A percentile compares a stretch with the other conserved stretches of the same genome.
These are phyloP conservation scores for Candida krabiensis DNA, from an alignment of 805 yeast genomes.

Conservation along the genomic window DNA sequence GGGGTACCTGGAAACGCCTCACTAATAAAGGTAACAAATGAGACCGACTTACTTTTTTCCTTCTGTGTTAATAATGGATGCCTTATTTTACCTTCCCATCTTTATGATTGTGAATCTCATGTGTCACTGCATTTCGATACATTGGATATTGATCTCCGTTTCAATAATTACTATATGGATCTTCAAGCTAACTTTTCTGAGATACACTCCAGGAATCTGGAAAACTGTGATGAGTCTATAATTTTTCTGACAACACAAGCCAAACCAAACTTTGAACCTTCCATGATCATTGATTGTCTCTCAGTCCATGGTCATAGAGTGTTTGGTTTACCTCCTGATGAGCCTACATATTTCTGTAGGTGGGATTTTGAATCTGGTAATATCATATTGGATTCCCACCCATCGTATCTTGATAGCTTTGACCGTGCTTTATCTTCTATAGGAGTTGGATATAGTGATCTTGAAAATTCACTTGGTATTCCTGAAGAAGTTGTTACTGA, in stretches of 20 bases:
- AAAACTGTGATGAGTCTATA: slow-evolving; percentile 23
- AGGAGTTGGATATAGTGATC: slow-evolving; percentile 64
- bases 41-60: slow-evolving; percentile 72
- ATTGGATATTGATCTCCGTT: slow-evolving; percentile 77
- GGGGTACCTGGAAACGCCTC: not conserved
- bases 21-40: slow-evolving; percentile 58
- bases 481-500: slow-evolving; percentile 62
- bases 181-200: slow-evolving; percentile 74
- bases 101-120: slow-evolving; percentile 62
- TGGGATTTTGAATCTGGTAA: slow-evolving; percentile 82
- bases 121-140: slow-evolving; percentile 61
- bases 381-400: slow-evolving; percentile 51
- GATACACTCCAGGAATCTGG: slow-evolving; percentile 36
- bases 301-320: slow-evolving; percentile 83
- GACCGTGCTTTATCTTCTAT: slow-evolving; percentile 45
- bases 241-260: slow-evolving; percentile 28
- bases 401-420: slow-evolving; percentile 46
- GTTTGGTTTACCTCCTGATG: slow-evolving; percentile 89
- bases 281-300: slow-evolving; percentile 57
- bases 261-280: slow-evolving; percentile 32
- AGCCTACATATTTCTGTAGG: slow-evolving; percentile 83
- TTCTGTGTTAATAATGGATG: slow-evolving; percentile 72
- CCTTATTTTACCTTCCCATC: slow-evolving; percentile 66
- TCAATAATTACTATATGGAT: slow-evolving; percentile 93
- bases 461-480: slow-evolving; percentile 70